phyloP scores from a whole-genome alignment of 257 asterid genomes.

The Solanum chilense region DNA sequence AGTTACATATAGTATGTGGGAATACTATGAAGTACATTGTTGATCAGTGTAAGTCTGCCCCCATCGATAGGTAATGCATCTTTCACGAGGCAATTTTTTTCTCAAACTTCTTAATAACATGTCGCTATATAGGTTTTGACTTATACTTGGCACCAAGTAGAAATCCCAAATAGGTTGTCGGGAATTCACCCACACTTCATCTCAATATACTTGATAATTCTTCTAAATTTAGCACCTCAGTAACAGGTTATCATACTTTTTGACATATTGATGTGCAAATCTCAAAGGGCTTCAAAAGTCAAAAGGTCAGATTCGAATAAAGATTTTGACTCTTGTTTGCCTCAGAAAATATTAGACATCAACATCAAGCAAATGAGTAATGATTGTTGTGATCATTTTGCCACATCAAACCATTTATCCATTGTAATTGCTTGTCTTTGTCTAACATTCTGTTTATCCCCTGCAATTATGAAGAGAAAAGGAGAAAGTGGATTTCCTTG shows the following conservation, averaged over 20 bases:
- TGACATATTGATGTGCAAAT: background rate
- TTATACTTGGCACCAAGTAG: background rate
- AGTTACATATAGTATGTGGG: background rate
- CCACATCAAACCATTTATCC: background rate
- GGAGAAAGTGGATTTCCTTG: background rate
- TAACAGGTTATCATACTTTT: background rate
- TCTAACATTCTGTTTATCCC: background rate
- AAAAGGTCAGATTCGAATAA: background rate
- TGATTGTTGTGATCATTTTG: background rate
- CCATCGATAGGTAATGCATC: background rate
- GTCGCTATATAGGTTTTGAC: background rate
- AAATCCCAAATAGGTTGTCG: background rate
- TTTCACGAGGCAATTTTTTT: background rate
- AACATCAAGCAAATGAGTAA: background rate
- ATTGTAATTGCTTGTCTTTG: background rate
- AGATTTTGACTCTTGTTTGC: background rate
- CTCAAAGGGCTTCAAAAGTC: background rate
- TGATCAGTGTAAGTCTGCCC: background rate
- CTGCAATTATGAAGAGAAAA: background rate
- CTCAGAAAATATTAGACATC: background rate
- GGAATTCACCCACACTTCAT: background rate
- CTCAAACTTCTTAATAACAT: background rate
- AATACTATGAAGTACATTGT: background rate
- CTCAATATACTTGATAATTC: background rate
- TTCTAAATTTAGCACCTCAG: background rate